Base-by-base conservation (phyloP, 1,284 basidiomycete genomes). In the Ustilago bromivora region DNA sequence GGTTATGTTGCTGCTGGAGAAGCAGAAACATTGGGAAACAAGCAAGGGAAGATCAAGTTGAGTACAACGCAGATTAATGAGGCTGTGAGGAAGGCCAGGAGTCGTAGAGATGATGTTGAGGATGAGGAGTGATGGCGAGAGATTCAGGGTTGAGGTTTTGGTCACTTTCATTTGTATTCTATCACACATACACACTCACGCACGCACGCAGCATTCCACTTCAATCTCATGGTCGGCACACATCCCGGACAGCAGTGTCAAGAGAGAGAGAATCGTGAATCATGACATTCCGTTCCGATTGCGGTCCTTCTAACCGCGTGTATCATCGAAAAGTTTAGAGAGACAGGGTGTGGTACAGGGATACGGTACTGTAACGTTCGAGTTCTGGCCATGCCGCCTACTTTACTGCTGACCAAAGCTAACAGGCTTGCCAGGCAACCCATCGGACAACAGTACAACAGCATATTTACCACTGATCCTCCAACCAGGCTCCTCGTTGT, bases 381-480 rank as follows among this genome's bases (percentile, higher is more conserved):
- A 38, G 36, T 13, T 38, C 4, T 38, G 36, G 36, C 13, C 10
- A 10, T 41, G 13, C 40, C 32, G 12, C 7, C 6, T 7, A n/a
- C 17, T 46, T 41, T 49, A 71, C 62, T 71, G 74, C 69, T 71
- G 66, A 55, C 46, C 51, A 54, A 78, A 78, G 54, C 64, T 74
- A 54, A 78, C 76, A 11, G 76, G 71, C 36, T 71, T 73, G n/a
- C 71, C 76, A 3, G 73, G 73, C 36, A 61, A 54, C 6, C 82
- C 81, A 35, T 84, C 83, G 55, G 71, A 76, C 51, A 78, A 66
- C 11, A 80, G 65, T 32, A 83, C 78, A n/a, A 88, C 86, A 3
- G 88, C 92, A 85, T 85, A 94, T 92, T 91, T 92, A 74, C 94
- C 94, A 82, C 91, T 91, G 36, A 92, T 89, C 57, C 93, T 88